These are phyloP conservation scores for Prunus fruticosa DNA, from an alignment of 306 rosid genomes.

Conservation along the genomic window DNA sequence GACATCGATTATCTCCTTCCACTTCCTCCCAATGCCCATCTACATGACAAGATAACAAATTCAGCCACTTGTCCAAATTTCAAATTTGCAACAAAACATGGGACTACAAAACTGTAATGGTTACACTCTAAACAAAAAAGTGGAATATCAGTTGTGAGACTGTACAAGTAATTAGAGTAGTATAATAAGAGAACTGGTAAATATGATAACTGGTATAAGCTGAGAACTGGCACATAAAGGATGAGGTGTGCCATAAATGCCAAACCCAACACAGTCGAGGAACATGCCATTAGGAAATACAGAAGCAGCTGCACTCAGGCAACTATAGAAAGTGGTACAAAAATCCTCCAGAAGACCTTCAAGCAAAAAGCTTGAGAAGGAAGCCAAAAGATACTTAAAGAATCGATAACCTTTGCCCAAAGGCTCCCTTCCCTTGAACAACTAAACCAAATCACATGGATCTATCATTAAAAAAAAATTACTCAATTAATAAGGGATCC, in stretches of 20 bases:
- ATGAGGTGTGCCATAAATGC: not conserved
- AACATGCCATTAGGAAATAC: not conserved
- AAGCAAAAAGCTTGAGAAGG: not conserved
- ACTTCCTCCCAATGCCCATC: slow-evolving; percentile 95
- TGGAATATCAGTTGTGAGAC: not conserved
- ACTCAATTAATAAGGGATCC: not conserved
- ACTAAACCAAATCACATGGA: no score
- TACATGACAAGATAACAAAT: slow-evolving; percentile 34
- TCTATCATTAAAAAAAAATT: not conserved
- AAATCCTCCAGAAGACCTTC: not conserved
- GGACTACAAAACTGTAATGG: not conserved
- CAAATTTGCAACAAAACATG: not conserved
- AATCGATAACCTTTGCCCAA: no score
- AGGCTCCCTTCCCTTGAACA: no score
- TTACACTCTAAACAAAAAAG: not conserved
- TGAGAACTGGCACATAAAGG: not conserved
- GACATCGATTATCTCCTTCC: slow-evolving; percentile 86
- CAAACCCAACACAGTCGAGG: not conserved
- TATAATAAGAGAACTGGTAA: no score
- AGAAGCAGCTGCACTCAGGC: not conserved
- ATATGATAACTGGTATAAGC: not conserved
- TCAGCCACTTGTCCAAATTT: not conserved
- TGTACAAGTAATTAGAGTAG: no score
- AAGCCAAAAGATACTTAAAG: no score
- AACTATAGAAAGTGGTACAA: not conserved